A percentile compares a stretch with the other conserved stretches of the same genome.
Evolutionary conservation across 139 green algal genomes (phyloP).

Genomic region (Eudorina sp.): DNA sequence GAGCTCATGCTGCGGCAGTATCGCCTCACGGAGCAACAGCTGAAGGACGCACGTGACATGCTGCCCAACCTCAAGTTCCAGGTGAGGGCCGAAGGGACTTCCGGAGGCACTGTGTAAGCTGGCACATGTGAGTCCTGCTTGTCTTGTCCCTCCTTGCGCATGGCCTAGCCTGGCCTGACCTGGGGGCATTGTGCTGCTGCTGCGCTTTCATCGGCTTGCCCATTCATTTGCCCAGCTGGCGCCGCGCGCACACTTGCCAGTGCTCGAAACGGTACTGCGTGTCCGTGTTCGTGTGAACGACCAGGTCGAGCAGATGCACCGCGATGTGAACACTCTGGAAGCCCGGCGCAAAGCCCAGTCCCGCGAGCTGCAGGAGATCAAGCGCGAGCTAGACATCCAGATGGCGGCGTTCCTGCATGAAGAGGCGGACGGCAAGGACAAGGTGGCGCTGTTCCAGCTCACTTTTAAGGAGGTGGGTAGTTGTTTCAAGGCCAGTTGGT

Average conservation of each 20-base stretch:
- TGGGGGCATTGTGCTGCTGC: too few relatives aligned
- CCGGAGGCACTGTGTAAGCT: too few relatives aligned
- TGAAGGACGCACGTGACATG: constrained; percentile 50
- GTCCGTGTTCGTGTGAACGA: neutral
- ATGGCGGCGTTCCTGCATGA: constrained; percentile 78
- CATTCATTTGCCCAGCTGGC: too few relatives aligned
- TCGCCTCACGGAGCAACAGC: constrained; percentile 57
- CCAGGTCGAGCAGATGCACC: constrained; percentile 58
- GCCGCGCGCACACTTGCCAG: too few relatives aligned
- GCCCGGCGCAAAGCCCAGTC: constrained; percentile 34
- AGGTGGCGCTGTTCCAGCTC: constrained; percentile 64
- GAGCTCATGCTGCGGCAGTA: constrained; percentile 65
- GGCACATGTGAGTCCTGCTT: too few relatives aligned
- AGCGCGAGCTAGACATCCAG: constrained; percentile 73
- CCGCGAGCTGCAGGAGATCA: constrained; percentile 55
- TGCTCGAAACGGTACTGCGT: neutral
- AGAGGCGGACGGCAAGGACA: constrained; percentile 77
- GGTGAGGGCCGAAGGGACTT: neutral
- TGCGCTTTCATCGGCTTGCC: too few relatives aligned
- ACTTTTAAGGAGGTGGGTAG: constrained; percentile 70
- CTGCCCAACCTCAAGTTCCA: constrained; percentile 67
- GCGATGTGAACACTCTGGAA: constrained; percentile 43
- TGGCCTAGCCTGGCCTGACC: too few relatives aligned
- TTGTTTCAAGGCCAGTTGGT: too few relatives aligned
- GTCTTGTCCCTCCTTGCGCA: too few relatives aligned